Conservation (phyloP, 1,139 yeast genomes). For the Wickerhamomyces sp. region DNA sequence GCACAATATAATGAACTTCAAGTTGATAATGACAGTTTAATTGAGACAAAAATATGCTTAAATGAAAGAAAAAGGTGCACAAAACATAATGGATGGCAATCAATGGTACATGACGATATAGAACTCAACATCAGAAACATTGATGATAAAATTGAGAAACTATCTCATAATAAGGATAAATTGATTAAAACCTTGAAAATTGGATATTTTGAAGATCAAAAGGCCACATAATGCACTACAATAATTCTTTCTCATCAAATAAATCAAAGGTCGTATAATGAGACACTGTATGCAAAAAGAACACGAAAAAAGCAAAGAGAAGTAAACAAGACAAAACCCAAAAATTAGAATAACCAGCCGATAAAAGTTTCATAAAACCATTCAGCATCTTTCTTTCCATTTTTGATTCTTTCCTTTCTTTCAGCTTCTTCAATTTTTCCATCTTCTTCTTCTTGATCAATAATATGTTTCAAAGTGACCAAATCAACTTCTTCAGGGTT, state of each 20-base stretch:
- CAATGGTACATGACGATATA: conserved; percentile 42
- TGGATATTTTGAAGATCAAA: conserved; percentile 28
- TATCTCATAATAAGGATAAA: conserved; percentile 24
- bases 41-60: conserved; percentile 38
- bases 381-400: conserved; percentile 29
- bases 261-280: no score
- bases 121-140: conserved; percentile 33
- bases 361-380: conserved; percentile 56
- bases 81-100: conserved; percentile 66
- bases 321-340: background rate
- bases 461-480: conserved; percentile 55
- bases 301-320: background rate
- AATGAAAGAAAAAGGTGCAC: conserved; percentile 63
- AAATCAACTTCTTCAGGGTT: conserved; percentile 59
- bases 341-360: conserved; percentile 46
- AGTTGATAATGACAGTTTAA: conserved; percentile 6
- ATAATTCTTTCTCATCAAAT: no score
- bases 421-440: conserved; percentile 39
- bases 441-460: conserved; percentile 64
- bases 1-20: conserved; percentile 11
- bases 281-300: background rate
- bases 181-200: conserved; percentile 36
- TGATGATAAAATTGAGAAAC: conserved; percentile 26
- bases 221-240: no score
- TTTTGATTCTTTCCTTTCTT: conserved; percentile 40